Evolutionary conservation across 2,329 filamentous ascomycete genomes (phyloP).

Genomic region (Exophiala mesophila): DNA sequence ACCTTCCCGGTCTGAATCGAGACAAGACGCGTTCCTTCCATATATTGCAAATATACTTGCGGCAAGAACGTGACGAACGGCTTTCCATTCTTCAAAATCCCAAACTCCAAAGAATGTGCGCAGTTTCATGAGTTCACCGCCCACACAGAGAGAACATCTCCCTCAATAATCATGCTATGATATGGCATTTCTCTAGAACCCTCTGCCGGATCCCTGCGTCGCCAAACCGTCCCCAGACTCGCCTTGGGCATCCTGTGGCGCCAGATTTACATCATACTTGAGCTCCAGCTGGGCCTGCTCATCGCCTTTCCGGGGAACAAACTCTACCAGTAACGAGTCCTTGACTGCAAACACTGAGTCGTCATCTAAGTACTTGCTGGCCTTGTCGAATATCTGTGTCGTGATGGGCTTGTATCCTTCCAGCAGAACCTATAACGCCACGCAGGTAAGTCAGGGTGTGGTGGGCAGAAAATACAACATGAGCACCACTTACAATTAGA

Average conservation of each 20-base stretch:
- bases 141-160: too few species aligned
- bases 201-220: slow-evolving; percentile 2
- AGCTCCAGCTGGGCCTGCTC: slow-evolving; percentile 51
- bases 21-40: too few species aligned
- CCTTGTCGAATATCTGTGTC: slow-evolving; percentile 71
- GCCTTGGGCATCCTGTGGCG: slow-evolving; percentile 22
- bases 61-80: too few species aligned
- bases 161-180: too few species aligned
- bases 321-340: slow-evolving; percentile 55
- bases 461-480: too few species aligned
- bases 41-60: too few species aligned
- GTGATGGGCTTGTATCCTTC: slow-evolving; percentile 63
- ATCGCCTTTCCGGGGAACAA: slow-evolving; percentile 48
- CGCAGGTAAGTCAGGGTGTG: too few species aligned
- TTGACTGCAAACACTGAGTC: slow-evolving; percentile 59
- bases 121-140: too few species aligned
- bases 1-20: too few species aligned
- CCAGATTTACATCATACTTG: slow-evolving; percentile 48
- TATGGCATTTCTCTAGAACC: too few species aligned
- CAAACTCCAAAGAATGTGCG: too few species aligned
- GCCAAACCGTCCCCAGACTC: slow-evolving; percentile 50
- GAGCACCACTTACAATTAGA: slow-evolving; percentile 45
- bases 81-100: too few species aligned
- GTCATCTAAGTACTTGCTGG: slow-evolving; percentile 57
- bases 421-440: slow-evolving; percentile 45